Evolutionary conservation across 2,329 filamentous ascomycete species (phyloP), one percentile per base, ranked within the genome.

Genomic region (Microdochium trichocladiopsis): DNA sequence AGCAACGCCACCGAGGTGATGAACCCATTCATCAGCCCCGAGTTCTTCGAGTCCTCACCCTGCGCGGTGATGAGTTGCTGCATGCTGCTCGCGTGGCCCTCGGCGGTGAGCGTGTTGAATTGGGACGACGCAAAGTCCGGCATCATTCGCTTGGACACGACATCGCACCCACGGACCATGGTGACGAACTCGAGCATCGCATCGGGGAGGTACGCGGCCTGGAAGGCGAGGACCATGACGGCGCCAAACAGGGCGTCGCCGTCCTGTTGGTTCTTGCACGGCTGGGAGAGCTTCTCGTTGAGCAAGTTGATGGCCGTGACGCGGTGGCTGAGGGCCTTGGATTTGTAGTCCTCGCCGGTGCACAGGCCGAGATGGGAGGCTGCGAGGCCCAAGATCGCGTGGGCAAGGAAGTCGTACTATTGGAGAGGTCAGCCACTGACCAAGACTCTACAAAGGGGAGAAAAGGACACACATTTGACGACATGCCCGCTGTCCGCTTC

Each of bases 401-500:
- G 85, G 79, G 88, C 86, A 9, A 73, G 67, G 49, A 82, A 86
- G 52, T 85, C 80, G 57, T 86, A 77, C 77, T 84, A 52, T 22
- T 45, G n/a, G 21, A 18, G 16, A 8, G 6, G n/a, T 37, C 33
- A 37, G 33, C 18, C 33, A n/a, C n/a, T n/a, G n/a, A n/a, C n/a
- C n/a, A n/a, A n/a, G n/a, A n/a, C n/a, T n/a, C n/a, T n/a, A n/a
- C n/a, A n/a, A n/a, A n/a, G n/a, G n/a, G n/a, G n/a, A n/a, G n/a
- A n/a, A n/a, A 6, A n/a, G 14, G 12, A 64, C 77, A 23, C 72
- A 83, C 83, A 54, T 80, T 82, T 56, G 88, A 82, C 1, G 84
- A 84, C 53, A 88, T 77, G 56, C 81, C 80, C 0, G 85, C 78
- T 53, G 84, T 77, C 23, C 84, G 81, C 8, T 80, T 80, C 86